Percentiles rank a stretch among this genome's conserved stretches.
Evolutionary conservation across 352 stramenopile genomes (phyloP).

Genomic region (Pythium sp.): DNA sequence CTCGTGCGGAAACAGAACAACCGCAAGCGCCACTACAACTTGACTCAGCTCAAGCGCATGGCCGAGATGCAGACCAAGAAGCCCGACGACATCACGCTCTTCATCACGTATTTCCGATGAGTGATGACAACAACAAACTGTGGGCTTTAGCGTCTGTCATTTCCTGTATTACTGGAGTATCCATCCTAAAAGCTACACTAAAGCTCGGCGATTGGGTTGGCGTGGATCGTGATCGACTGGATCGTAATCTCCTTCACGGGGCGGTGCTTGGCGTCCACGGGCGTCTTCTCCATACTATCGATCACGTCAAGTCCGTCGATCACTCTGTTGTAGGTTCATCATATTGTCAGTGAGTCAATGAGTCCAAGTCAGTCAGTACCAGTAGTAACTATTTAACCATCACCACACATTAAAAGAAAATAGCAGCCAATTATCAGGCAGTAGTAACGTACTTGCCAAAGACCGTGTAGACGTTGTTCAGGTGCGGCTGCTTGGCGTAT

Average conservation of each 20-base stretch:
- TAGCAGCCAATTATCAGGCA: not conserved
- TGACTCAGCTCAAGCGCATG: slow-evolving; percentile 70
- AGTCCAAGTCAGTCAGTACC: not conserved
- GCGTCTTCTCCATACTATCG: slow-evolving; percentile 95
- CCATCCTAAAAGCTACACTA: slow-evolving; percentile 14
- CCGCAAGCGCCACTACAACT: slow-evolving; percentile 67
- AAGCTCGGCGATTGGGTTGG: slow-evolving; percentile 89
- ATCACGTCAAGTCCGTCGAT: slow-evolving; percentile 97
- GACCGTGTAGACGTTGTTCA: slow-evolving; percentile 98
- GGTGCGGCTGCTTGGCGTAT: slow-evolving; percentile 94
- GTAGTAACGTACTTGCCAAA: slow-evolving; percentile 88
- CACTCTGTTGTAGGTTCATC: slow-evolving; percentile 35
- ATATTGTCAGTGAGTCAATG: not conserved
- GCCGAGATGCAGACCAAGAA: slow-evolving; percentile 75
- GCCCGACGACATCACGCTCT: slow-evolving; percentile 76
- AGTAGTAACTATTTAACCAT: not conserved
- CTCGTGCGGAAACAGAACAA: slow-evolving; percentile 39
- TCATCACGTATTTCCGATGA: slow-evolving; percentile 56
- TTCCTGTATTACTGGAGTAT: not conserved
- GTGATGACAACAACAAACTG: not conserved
- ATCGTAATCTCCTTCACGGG: slow-evolving; percentile 89
- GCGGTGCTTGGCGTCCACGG: slow-evolving; percentile 89
- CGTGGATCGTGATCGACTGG: slow-evolving; percentile 89
- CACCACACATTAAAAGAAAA: not conserved
- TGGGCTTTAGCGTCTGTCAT: not conserved